These are phyloP conservation scores for Pichia sp. DNA, from an alignment of 1,139 yeast species.

Conservation along the genomic window DNA sequence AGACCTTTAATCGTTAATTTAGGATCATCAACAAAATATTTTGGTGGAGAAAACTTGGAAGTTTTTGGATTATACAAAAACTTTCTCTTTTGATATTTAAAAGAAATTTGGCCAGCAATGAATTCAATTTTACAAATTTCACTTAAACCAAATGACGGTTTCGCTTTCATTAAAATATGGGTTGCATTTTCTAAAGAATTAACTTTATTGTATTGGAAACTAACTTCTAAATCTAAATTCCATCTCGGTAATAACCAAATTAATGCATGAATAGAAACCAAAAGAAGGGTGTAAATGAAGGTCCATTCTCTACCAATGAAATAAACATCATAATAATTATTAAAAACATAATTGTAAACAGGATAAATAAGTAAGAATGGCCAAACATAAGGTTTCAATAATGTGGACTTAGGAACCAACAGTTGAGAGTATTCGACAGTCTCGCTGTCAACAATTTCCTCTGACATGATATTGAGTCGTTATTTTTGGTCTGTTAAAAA, in stretches of 20 bases:
- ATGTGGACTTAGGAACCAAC: slow-evolving; percentile 58
- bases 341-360: slow-evolving; percentile 58
- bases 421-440: slow-evolving; percentile 61
- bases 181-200: slow-evolving; percentile 50
- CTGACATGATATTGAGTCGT: slow-evolving; percentile 18
- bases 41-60: slow-evolving; percentile 70
- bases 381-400: slow-evolving; percentile 72
- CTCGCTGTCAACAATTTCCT: slow-evolving; percentile 44
- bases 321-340: slow-evolving; percentile 66
- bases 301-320: slow-evolving; percentile 80
- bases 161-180: slow-evolving; percentile 70
- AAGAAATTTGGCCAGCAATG: slow-evolving; percentile 58
- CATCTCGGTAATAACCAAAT: slow-evolving; percentile 93
- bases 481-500: neutral
- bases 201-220: slow-evolving; percentile 55
- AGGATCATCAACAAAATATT: slow-evolving; percentile 58
- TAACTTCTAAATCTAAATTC: slow-evolving; percentile 68
- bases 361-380: slow-evolving; percentile 84
- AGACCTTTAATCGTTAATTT: slow-evolving; percentile 52
- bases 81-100: slow-evolving; percentile 87
- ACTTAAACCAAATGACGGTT: slow-evolving; percentile 79
- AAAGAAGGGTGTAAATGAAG: slow-evolving; percentile 72
- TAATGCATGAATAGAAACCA: slow-evolving; percentile 66
- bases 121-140: slow-evolving; percentile 64
- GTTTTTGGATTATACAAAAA: slow-evolving; percentile 59